These are phyloP conservation scores for Neofusicoccum parvum DNA, from an alignment of 2,329 filamentous ascomycete species.

Conservation along the genomic window DNA sequence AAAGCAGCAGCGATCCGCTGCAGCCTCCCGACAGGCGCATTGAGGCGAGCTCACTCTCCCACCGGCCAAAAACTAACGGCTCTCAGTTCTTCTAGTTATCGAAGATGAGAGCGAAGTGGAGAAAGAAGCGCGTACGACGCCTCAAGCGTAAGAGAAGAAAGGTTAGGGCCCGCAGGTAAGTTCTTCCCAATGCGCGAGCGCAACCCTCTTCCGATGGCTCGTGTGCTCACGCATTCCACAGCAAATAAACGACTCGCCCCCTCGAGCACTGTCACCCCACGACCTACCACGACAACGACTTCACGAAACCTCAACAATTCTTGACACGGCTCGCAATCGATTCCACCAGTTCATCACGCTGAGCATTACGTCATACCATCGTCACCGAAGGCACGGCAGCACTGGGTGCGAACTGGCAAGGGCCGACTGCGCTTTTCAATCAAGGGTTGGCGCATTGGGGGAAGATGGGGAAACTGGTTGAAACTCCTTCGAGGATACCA, in stretches of 20 bases:
- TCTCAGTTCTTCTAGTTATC: conserved; percentile 39
- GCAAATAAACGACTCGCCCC: conserved; percentile 54
- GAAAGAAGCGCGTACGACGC: conserved; percentile 99
- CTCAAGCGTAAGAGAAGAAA: conserved; percentile 99
- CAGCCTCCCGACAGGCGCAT: conserved; percentile 19
- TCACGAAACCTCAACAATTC: conserved; percentile 1
- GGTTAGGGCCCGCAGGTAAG: conserved; percentile 97
- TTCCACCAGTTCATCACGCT: conserved; percentile 2
- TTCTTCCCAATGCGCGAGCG: conserved; percentile 26
- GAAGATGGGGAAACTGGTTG: conserved; percentile 21
- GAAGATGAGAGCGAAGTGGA: conserved; percentile 95
- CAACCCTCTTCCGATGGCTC: not conserved
- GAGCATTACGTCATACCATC: conserved; percentile 21
- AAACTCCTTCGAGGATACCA: conserved; percentile 19
- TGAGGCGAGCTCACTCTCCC: conserved; percentile 24
- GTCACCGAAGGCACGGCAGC: conserved; percentile 16
- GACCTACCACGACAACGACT: conserved; percentile 28
- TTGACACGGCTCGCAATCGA: conserved; percentile 5
- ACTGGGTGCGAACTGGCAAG: not conserved
- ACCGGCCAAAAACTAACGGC: not conserved
- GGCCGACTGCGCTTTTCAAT: not conserved
- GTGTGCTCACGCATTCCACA: conserved; percentile 28
- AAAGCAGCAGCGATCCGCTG: conserved; percentile 19
- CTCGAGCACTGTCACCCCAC: conserved; percentile 33
- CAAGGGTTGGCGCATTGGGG: not conserved